Evolutionary conservation across 2,329 filamentous ascomycete genomes (phyloP).

Genomic region (Emmonsiellopsis sp.): DNA sequence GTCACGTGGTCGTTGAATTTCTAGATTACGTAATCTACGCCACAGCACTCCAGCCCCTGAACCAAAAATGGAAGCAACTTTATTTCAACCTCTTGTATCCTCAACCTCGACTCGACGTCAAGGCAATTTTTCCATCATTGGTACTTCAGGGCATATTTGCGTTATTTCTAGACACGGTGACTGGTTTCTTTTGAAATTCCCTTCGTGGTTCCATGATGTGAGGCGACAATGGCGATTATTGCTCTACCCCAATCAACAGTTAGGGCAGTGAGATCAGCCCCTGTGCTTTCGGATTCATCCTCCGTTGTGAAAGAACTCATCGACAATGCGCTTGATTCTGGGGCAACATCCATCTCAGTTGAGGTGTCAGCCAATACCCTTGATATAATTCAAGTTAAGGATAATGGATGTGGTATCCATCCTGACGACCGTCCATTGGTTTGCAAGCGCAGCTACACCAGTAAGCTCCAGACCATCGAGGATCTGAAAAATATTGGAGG

Average conservation of each 20-base stretch:
- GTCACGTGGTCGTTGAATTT: background rate
- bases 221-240: conserved; percentile 36
- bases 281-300: conserved; percentile 48
- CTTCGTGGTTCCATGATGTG: background rate
- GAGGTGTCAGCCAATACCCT: conserved; percentile 52
- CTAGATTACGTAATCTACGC: background rate
- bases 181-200: background rate
- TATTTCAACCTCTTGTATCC: background rate
- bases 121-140: no score
- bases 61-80: background rate
- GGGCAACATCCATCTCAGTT: conserved; percentile 48
- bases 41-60: background rate
- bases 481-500: conserved; percentile 49
- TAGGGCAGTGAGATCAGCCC: conserved; percentile 47
- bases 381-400: conserved; percentile 54
- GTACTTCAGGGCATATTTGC: no score
- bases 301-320: conserved; percentile 57
- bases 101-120: background rate
- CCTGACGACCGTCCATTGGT: conserved; percentile 46
- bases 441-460: conserved; percentile 52
- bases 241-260: conserved; percentile 35
- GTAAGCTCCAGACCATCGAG: conserved; percentile 51
- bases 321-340: conserved; percentile 59
- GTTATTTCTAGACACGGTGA: background rate
- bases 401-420: conserved; percentile 55